Conservation (phyloP, 2,329 filamentous ascomycete species). For the Madurella mycetomatis region DNA sequence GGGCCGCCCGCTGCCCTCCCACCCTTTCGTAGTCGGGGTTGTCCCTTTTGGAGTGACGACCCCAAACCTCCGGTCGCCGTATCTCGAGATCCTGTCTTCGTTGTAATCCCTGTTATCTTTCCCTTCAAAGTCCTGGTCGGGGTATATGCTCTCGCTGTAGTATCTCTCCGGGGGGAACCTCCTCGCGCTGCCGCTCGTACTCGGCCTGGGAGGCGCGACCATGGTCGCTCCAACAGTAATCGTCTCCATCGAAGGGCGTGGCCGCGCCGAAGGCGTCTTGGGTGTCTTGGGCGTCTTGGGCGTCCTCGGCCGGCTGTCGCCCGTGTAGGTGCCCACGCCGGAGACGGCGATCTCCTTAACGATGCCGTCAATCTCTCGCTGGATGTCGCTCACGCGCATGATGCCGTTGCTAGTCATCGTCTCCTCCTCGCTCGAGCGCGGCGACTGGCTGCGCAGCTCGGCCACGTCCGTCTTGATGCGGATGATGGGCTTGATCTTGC, state of each 20-base stretch:
- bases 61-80: constrained; percentile 26
- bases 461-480: constrained; percentile 21
- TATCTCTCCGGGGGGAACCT: constrained; percentile 22
- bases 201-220: constrained; percentile 4
- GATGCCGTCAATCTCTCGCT: constrained; percentile 31
- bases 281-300: constrained; percentile 3
- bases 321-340: constrained; percentile 21
- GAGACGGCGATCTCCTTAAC: constrained; percentile 28
- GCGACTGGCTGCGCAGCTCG: constrained; percentile 30
- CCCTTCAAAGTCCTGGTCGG: constrained; percentile 13
- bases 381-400: constrained; percentile 31
- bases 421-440: constrained; percentile 33
- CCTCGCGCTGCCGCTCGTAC: constrained; percentile 12
- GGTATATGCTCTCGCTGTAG: constrained; percentile 28
- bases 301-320: constrained; percentile 1
- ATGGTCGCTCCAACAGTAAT: constrained; percentile 8
- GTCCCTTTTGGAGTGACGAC: constrained; percentile 25
- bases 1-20: constrained; percentile 24
- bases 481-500: constrained; percentile 22
- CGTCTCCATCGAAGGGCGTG: constrained; percentile 12
- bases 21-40: constrained; percentile 21
- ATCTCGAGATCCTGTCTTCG: constrained; percentile 27
- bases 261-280: background rate
- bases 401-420: constrained; percentile 34
- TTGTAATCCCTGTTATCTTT: constrained; percentile 16